Evolutionary conservation across 2,329 filamentous ascomycete species (phyloP).

Genomic region (Diaporthe australafricana): DNA sequence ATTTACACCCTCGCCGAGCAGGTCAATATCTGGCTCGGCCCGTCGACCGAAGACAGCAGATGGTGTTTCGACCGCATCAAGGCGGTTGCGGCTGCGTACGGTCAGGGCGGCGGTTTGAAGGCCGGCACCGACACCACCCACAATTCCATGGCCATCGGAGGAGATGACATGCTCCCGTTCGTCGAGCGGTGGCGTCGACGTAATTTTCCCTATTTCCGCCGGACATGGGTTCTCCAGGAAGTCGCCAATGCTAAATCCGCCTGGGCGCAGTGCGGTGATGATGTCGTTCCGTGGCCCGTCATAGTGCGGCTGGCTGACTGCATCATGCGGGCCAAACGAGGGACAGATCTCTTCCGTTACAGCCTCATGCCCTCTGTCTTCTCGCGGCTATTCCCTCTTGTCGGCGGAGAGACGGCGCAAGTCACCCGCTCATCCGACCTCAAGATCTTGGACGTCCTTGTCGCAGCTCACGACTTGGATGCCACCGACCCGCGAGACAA

Average conservation of each 20-base stretch:
- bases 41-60: too few species aligned
- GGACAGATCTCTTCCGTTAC: neutral
- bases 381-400: neutral
- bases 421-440: neutral
- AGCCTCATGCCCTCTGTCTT: neutral
- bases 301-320: neutral
- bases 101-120: too few species aligned
- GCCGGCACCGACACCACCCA: too few species aligned
- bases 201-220: conserved; percentile 32
- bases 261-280: neutral
- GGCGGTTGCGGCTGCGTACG: too few species aligned
- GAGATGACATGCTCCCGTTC: too few species aligned
- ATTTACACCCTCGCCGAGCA: neutral
- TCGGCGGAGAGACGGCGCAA: neutral
- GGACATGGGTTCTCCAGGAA: conserved; percentile 38
- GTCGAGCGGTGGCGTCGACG: neutral
- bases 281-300: neutral
- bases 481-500: conserved; percentile 36
- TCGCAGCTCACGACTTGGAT: conserved; percentile 32
- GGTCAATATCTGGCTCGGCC: neutral
- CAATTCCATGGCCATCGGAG: too few species aligned
- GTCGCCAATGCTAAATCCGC: conserved; percentile 15
- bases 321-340: neutral
- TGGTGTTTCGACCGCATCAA: too few species aligned
- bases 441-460: conserved; percentile 33